Evolutionary conservation across 2,329 filamentous ascomycete species (phyloP), one percentile per base, ranked within the genome.

Genomic region (Pseudocercospora cruenta): DNA sequence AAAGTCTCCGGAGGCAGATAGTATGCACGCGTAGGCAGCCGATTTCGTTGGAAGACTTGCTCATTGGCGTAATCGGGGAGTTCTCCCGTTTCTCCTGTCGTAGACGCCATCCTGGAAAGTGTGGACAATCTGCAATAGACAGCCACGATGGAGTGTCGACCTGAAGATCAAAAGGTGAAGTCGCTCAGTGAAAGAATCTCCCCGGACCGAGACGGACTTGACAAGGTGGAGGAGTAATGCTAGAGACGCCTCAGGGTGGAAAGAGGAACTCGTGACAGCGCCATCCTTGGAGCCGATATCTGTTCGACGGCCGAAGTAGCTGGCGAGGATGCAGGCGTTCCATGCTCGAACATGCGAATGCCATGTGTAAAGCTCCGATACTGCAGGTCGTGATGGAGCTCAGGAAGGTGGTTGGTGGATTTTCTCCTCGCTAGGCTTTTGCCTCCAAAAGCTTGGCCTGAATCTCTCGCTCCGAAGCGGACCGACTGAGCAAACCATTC

Each of bases 11-110:
- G 12, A 8, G 67, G 64, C 39, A 68, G 28, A 54, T 68, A 49
- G 55, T 68, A 68, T 10, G 67, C 67, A 47, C 67, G 47, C 36
- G 58, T 24, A 31, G 67, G 67, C 16, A 68, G 45, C 16, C 67
- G 67, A 14, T 68, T 67, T 53, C 64, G 60, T 39, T 68, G 64
- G 10, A 68, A 66, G 1, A 68, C 47, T n/a, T 68, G 60, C 43
- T 68, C 67, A 31, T 68, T 68, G 47, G 33, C 51, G 58, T 66
- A 66, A 33, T 68, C 66, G 6, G 63, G 66, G n/a, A 57, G 33
- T 5, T 55, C 43, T 31, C 47, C 47, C 47, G 21, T 16, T 51
- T 19, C 51, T 55, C 5, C 51, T 28, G 26, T 31, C 51, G 33
- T 59, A 14, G n/a, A 24, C 57, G 31, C 22, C 26, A 31, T 24